Base-by-base conservation (phyloP, 2,329 filamentous ascomycete species). In the Corinectria fuckeliana region DNA sequence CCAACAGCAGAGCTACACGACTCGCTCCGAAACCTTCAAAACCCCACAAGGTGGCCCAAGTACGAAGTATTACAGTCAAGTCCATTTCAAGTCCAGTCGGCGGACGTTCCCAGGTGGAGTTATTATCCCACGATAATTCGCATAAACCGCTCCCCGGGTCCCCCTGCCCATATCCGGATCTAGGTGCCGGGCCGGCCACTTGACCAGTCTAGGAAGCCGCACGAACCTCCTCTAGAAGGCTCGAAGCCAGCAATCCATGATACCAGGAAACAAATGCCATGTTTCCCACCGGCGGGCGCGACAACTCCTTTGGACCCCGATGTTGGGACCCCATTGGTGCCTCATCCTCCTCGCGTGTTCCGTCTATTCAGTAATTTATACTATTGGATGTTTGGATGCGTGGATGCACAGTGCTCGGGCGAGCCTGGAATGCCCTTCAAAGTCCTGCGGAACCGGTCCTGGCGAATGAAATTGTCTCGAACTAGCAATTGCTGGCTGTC, bases 171-270 rank as follows among this genome's bases (percentile, higher is more conserved):
- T 52, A 56, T 26, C 57, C 64, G 58, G 39, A 59, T 59, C 64
- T 55, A 64, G 64, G 56, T 67, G 58, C 65, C 67, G 65, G 61
- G 32, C 66, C 66, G 64, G 52, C 58, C 62, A 52, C 61, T 58
- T 61, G 57, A 23, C 52, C 50, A 8, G 39, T 50, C 56, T 51
- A 47, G 55, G 50, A 52, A 57, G 50, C 50, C 38, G 48, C 51
- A 50, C 48, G 47, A 58, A 61, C 59, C 50, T 59, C 59, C 50
- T 59, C 53, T 49, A 14, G n/a, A 58, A 38, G 38, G 28, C 26
- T 41, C 36, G 16, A 58, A 18, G 23, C 39, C 30, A 45, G n/a
- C 23, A 38, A 44, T 32, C 41, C 41, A 54, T 45, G 39, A 45
- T 54, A 28, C 39, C 20, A 20, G 21, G 30, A 26, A 34, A 16